phyloP scores from a whole-genome alignment of 2,329 filamentous ascomycete genomes.

The Fusarium hostae region DNA sequence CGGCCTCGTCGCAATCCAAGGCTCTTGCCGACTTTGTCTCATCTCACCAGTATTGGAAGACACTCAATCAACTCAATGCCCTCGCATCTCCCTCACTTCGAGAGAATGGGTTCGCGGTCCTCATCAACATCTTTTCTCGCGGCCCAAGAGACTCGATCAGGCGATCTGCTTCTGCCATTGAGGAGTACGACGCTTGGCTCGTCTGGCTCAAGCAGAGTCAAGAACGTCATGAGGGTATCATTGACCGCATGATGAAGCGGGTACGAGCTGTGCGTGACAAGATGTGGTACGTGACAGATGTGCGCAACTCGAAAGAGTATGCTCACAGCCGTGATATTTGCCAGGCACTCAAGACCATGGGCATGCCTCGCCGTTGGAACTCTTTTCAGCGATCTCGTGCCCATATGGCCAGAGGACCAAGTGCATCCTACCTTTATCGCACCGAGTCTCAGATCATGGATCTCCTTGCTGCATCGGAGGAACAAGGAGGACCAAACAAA shows the following conservation, averaged over 20 bases:
- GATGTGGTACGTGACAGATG: slow-evolving; percentile 98
- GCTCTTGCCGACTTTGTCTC: slow-evolving; percentile 85
- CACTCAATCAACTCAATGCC: slow-evolving; percentile 76
- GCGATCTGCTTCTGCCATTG: slow-evolving; percentile 76
- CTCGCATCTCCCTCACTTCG: slow-evolving; percentile 70
- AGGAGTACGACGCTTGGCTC: slow-evolving; percentile 84
- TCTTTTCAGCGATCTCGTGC: slow-evolving; percentile 62
- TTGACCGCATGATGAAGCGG: slow-evolving; percentile 79
- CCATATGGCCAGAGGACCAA: slow-evolving; percentile 59
- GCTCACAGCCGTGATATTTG: slow-evolving; percentile 88
- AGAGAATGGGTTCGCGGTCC: slow-evolving; percentile 74
- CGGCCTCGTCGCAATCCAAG: slow-evolving; percentile 80
- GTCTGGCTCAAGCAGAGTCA: slow-evolving; percentile 86
- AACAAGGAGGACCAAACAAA: slow-evolving; percentile 92
- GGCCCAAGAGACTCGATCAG: slow-evolving; percentile 76
- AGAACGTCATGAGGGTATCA: slow-evolving; percentile 77
- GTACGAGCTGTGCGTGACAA: slow-evolving; percentile 86
- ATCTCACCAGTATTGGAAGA: slow-evolving; percentile 87
- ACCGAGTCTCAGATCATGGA: slow-evolving; percentile 89
- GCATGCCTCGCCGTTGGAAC: slow-evolving; percentile 67
- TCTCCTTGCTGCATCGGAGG: slow-evolving; percentile 81
- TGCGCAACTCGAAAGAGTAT: slow-evolving; percentile 88
- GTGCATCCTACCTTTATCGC: slow-evolving; percentile 76
- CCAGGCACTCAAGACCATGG: slow-evolving; percentile 91
- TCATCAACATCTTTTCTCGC: slow-evolving; percentile 79